Evolutionary conservation across 169 alveolate species (phyloP).

Genomic region (Cyclospora cayetanensis): DNA sequence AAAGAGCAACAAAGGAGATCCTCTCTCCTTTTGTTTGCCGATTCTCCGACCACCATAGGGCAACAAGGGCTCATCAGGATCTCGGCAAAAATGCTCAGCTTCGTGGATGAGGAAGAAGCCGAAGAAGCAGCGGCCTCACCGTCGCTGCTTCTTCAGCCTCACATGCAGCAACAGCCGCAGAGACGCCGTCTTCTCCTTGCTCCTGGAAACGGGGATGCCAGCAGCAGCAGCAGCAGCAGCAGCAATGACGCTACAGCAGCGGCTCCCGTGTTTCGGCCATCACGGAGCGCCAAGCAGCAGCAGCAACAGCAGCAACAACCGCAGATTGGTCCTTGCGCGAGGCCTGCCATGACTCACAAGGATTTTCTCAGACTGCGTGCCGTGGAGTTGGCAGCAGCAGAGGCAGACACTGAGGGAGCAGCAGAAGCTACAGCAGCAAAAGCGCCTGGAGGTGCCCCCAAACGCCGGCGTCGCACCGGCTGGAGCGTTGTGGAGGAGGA

Average conservation of each 20-base stretch:
- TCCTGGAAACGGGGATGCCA: neutral
- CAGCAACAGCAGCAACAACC: slow-evolving; percentile 37
- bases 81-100: slow-evolving; percentile 53
- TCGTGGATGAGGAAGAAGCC: slow-evolving; percentile 32
- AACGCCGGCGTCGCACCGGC: slow-evolving; percentile 24
- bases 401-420: slow-evolving; percentile 14
- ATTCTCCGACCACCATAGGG: neutral
- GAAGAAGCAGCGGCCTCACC: neutral
- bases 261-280: neutral
- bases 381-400: slow-evolving; percentile 6
- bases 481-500: neutral
- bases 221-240: slow-evolving; percentile 63
- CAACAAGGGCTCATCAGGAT: too few species aligned
- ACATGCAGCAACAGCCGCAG: neutral
- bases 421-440: slow-evolving; percentile 5
- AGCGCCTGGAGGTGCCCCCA: neutral
- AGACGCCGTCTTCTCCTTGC: slow-evolving; percentile 4
- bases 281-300: neutral
- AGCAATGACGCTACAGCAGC: neutral
- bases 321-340: neutral
- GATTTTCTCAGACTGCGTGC: slow-evolving; percentile 11
- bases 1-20: too few species aligned
- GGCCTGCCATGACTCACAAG: slow-evolving; percentile 6
- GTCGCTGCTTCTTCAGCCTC: neutral
- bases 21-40: too few species aligned